Evolutionary conservation across 1,139 yeast species (phyloP), one percentile per base, ranked within the genome.

Genomic region (Wickerhamomyces sp.): DNA sequence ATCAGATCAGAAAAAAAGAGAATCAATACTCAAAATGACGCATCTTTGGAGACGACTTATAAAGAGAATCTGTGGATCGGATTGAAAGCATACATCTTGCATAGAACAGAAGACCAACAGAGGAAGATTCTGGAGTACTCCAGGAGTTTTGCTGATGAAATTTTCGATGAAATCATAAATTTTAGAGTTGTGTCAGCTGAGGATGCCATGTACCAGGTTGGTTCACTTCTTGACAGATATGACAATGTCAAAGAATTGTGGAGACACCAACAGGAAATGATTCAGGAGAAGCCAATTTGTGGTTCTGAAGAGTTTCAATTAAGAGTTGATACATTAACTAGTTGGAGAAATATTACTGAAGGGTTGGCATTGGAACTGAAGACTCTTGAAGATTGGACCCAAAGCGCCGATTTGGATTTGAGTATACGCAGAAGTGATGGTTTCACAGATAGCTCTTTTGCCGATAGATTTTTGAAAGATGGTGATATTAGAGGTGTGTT

Each of bases 1-100:
- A 88, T 91, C 16, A 73, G 81, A 27, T 83, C 94, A 10, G 98
- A 91, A 56, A 91, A 89, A 61, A 81, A 93, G 4, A 82, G 89
- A 52, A 69, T 91, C 35, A 79, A 77, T 26, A 60, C 63, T 30
- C 67, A 64, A 59, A 64, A 55, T 47, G 73, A 61, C 57, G 61
- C 51, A 64, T 65, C 38, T 52, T 73, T 40, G 64, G 75, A 54
- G 36, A 72, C 78, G 2, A 70, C 81, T 4, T 79, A 74, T 49
- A 78, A 80, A 40, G 93, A 86, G 49, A 87, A 82, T 44, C 62
- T 88, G 30, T 65, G 70, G 70, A 35, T 65, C 14, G 91, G 96
- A 84, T 66, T 85, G 36, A 66, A 86, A 35, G 93, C 98, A 1
- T 85, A 85, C 58, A 70, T 86, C 33, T 78, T 79, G 44, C 89